Evolutionary conservation across 2,329 filamentous ascomycete genomes (phyloP).

Genomic region (Ophiostoma australiae): DNA sequence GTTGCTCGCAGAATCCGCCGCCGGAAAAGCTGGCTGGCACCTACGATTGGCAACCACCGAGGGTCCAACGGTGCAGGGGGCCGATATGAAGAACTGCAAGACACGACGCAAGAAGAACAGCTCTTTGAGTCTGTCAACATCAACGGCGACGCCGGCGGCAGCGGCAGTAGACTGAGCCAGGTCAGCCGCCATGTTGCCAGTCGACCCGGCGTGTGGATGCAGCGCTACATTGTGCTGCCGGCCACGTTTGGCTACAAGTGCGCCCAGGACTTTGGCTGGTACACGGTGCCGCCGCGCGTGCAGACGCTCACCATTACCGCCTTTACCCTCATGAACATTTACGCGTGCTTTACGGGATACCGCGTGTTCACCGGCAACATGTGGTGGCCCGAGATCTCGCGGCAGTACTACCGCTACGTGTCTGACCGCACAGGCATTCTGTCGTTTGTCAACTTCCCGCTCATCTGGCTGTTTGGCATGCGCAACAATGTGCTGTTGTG

Average conservation of each 20-base stretch:
- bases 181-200: neutral
- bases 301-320: conserved; percentile 25
- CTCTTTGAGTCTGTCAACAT: conserved; percentile 6
- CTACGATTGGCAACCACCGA: neutral
- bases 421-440: conserved; percentile 28
- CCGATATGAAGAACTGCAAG: neutral
- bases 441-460: conserved; percentile 27
- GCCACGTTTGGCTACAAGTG: conserved; percentile 42
- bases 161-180: neutral
- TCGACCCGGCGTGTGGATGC: conserved; percentile 21
- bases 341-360: conserved; percentile 25
- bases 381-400: conserved; percentile 24
- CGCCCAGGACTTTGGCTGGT: conserved; percentile 41
- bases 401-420: conserved; percentile 27
- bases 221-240: conserved; percentile 24
- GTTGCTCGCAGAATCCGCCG: neutral
- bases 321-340: conserved; percentile 25
- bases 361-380: conserved; percentile 26
- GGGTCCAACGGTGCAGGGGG: neutral
- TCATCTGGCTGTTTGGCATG: conserved; percentile 50
- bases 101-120: neutral
- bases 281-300: conserved; percentile 28
- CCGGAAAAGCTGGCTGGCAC: neutral
- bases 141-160: neutral
- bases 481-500: conserved; percentile 63